Evolutionary conservation across 2,329 filamentous ascomycete genomes (phyloP).

Genomic region (Gliomastix tumulicola): DNA sequence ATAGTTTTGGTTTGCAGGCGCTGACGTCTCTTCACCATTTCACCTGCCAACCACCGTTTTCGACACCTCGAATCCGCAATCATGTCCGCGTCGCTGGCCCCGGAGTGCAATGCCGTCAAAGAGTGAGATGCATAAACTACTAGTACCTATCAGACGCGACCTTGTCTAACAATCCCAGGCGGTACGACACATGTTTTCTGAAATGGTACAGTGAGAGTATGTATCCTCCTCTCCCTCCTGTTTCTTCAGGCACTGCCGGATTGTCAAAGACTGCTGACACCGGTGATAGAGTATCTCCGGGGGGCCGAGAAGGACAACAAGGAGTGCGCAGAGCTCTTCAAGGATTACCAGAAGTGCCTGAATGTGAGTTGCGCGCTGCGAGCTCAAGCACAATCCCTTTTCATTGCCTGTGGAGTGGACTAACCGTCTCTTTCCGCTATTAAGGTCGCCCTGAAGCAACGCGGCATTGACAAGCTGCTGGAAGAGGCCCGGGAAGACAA

Average conservation of each 20-base stretch:
- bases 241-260: too few relatives aligned
- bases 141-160: too few relatives aligned
- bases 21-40: too few relatives aligned
- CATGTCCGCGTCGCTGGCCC: constrained; percentile 93
- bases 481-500: constrained; percentile 87
- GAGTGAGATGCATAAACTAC: too few relatives aligned
- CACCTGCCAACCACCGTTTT: too few relatives aligned
- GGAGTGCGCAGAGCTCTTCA: constrained; percentile 81
- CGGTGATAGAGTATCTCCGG: constrained; percentile 70
- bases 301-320: constrained; percentile 74
- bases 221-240: constrained; percentile 21
- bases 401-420: too few relatives aligned
- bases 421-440: not conserved
- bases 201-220: constrained; percentile 99
- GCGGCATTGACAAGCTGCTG: constrained; percentile 88
- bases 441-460: constrained; percentile 80
- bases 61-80: constrained; percentile 10
- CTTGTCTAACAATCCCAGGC: too few relatives aligned
- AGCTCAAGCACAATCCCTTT: too few relatives aligned
- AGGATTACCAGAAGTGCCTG: constrained; percentile 81
- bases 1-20: too few relatives aligned
- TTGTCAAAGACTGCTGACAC: constrained; percentile 7
- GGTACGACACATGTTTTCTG: constrained; percentile 94
- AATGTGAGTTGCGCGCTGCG: constrained; percentile 60
- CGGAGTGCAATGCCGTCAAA: constrained; percentile 92